A percentile compares a stretch with the other conserved stretches of the same genome.
Conservation (phyloP, 495 filamentous ascomycete species). For the Aspergillus affinis region DNA sequence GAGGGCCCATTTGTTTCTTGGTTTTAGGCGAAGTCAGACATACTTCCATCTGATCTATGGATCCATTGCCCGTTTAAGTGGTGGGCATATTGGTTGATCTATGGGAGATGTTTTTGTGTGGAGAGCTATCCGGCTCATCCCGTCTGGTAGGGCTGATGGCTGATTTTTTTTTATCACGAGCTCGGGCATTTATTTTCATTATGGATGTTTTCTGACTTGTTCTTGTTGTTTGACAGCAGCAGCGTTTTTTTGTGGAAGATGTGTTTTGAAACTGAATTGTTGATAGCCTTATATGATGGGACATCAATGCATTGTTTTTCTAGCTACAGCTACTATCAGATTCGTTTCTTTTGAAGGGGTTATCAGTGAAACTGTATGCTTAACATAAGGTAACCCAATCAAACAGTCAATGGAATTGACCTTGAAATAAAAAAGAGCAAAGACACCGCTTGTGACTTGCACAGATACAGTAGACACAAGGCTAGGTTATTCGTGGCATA, state of each 20-base stretch:
- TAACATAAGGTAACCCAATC: too few species aligned
- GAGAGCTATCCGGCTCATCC: not conserved
- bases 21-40: not conserved
- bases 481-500: too few species aligned
- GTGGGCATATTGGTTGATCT: not conserved
- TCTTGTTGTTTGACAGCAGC: too few species aligned
- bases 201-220: not conserved
- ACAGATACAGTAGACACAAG: too few species aligned
- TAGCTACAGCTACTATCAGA: too few species aligned
- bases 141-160: not conserved
- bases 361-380: too few species aligned
- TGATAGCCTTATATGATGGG: not conserved
- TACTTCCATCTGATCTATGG: not conserved
- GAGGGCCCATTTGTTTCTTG: not conserved
- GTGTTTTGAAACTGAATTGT: not conserved
- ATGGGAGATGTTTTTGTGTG: not conserved
- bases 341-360: not conserved
- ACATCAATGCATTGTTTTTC: not conserved
- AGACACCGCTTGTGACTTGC: too few species aligned
- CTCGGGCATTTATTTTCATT: not conserved
- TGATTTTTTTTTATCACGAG: not conserved
- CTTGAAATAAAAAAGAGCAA: too few species aligned
- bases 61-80: not conserved
- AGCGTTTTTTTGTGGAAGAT: not conserved
- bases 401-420: too few species aligned